Evolutionary conservation across 179 eudicot genomes (phyloP).

Genomic region (Heliamphora pulchella): DNA sequence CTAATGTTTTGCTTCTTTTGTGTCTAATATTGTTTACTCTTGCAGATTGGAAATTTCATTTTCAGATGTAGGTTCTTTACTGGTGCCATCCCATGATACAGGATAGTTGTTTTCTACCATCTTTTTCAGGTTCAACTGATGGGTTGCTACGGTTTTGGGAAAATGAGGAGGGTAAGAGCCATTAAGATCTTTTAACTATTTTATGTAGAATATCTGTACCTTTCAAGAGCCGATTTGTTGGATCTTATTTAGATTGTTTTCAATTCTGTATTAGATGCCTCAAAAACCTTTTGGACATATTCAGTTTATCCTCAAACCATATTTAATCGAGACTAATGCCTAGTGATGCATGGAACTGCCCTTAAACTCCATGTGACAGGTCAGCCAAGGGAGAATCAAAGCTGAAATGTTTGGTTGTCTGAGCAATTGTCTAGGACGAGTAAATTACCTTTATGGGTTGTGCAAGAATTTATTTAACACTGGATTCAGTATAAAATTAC

Average conservation of each 20-base stretch:
- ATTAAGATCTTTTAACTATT: background rate
- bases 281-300: background rate
- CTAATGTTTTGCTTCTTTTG: background rate
- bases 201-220: background rate
- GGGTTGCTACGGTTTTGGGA: slow-evolving; percentile 93
- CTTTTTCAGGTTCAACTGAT: slow-evolving; percentile 58
- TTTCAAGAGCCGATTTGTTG: background rate
- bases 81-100: background rate
- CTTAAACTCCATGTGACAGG: too few species aligned
- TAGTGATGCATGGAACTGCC: background rate
- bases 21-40: background rate
- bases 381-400: too few species aligned
- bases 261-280: background rate
- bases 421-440: too few species aligned
- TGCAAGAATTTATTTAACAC: too few species aligned
- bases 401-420: too few species aligned
- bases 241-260: background rate
- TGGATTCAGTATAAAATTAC: too few species aligned
- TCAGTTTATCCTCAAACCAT: background rate
- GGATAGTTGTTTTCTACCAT: slow-evolving; percentile 13
- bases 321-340: background rate
- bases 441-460: too few species aligned
- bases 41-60: background rate
- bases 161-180: slow-evolving; percentile 56
- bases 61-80: background rate